Conservation (phyloP, 768 basidiomycete species). For the Lanmaoa rubissima region DNA sequence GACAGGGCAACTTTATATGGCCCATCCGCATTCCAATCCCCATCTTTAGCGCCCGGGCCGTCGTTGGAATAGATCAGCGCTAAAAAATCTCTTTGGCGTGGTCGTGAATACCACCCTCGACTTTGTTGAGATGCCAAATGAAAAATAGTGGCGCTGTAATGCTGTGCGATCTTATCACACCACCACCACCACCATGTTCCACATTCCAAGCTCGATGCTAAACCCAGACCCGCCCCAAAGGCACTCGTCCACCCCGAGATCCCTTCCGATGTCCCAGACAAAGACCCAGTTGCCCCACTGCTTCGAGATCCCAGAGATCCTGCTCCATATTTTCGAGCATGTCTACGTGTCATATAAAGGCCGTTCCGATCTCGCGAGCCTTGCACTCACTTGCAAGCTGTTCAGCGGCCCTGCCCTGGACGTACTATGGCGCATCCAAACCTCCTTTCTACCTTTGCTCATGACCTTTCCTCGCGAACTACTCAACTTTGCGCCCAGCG, state of each 20-base stretch:
- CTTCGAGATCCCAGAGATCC: constrained; percentile 19
- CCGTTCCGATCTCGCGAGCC: constrained; percentile 11
- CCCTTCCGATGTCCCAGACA: background rate
- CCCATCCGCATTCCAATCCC: constrained; percentile 10
- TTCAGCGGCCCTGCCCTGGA: constrained; percentile 21
- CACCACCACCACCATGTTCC: background rate
- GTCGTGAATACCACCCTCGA: background rate
- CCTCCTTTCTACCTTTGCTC: constrained; percentile 16
- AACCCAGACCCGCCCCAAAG: background rate
- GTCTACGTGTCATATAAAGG: constrained; percentile 8
- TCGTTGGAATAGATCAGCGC: background rate
- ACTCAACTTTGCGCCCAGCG: constrained; percentile 15
- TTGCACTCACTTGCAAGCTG: constrained; percentile 17
- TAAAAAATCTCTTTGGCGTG: background rate
- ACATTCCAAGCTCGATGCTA: background rate
- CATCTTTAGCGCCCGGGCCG: constrained; percentile 10
- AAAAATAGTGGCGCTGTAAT: background rate
- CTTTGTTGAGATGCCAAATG: too few relatives aligned
- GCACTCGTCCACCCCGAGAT: background rate
- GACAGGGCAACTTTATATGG: constrained; percentile 20
- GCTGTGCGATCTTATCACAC: background rate
- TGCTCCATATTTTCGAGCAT: constrained; percentile 16
- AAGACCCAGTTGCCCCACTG: constrained; percentile 3
- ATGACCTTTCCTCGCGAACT: constrained; percentile 18
- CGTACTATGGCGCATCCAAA: constrained; percentile 23